Evolutionary conservation across 176 grass and related monocot genomes (phyloP).

Genomic region (sorghum (Sorghum bicolor)): DNA sequence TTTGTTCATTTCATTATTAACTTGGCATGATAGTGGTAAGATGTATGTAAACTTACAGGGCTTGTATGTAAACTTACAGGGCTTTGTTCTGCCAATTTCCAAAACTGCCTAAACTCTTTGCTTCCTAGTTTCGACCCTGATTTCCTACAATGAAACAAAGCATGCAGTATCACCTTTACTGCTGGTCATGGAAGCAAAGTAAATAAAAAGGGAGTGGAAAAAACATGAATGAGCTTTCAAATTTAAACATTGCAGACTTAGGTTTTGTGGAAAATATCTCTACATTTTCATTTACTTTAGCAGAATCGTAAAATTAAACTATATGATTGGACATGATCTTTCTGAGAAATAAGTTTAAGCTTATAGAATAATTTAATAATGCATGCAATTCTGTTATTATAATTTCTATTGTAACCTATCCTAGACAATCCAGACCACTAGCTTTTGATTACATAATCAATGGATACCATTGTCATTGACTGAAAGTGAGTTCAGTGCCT

Average conservation of each 20-base stretch:
- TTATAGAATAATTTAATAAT: neutral
- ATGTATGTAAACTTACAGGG: constrained; percentile 58
- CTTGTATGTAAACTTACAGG: constrained; percentile 66
- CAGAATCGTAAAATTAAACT: neutral
- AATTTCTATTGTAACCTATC: neutral
- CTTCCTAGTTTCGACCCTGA: constrained; percentile 82
- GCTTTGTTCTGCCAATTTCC: constrained; percentile 97
- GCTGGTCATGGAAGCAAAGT: neutral
- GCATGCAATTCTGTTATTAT: neutral
- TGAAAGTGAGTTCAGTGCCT: neutral
- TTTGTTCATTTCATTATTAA: constrained; percentile 3
- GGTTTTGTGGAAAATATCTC: neutral
- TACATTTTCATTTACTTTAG: neutral
- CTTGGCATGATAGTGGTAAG: neutral
- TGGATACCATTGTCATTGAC: neutral
- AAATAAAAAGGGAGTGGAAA: constrained; percentile 1
- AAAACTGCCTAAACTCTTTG: constrained; percentile 83
- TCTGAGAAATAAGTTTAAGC: neutral
- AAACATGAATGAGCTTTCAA: neutral
- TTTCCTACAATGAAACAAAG: constrained; percentile 51
- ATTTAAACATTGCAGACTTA: neutral
- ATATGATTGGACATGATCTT: neutral
- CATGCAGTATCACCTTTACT: neutral
- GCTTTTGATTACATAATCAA: neutral
- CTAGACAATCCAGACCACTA: neutral